phyloP scores from a whole-genome alignment of 768 basidiomycete genomes.

The Brasilioporus rufonigricans region DNA sequence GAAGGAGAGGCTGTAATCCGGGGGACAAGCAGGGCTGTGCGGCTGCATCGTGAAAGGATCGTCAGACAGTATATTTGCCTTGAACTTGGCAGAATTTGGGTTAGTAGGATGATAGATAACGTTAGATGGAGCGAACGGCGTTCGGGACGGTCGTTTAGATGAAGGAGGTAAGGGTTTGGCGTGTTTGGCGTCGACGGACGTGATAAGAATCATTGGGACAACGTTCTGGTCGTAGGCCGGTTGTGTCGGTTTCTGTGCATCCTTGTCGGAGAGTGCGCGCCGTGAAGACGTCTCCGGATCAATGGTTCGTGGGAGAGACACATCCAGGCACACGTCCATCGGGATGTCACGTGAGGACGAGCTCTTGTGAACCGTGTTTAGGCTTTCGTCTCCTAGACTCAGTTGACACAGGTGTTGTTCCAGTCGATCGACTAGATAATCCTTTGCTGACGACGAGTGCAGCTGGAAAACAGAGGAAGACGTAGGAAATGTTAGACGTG shows the following conservation, averaged over 20 bases:
- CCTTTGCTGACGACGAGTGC: constrained; percentile 16
- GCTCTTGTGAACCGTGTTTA: neutral
- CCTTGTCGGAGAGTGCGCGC: neutral
- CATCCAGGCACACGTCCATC: constrained; percentile 4
- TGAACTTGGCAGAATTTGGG: neutral
- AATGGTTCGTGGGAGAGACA: neutral
- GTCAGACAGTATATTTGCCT: neutral
- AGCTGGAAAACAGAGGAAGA: constrained; percentile 22
- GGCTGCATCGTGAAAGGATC: constrained; percentile 19
- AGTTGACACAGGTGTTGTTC: constrained; percentile 21
- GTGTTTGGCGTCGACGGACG: constrained; percentile 26
- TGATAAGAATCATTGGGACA: constrained; percentile 24
- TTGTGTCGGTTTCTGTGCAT: neutral
- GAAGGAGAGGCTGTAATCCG: constrained; percentile 6
- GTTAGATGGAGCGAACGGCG: constrained; percentile 15
- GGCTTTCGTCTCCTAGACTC: constrained; percentile 12
- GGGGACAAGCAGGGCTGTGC: neutral
- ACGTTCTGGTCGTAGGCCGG: neutral
- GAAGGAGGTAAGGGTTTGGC: constrained; percentile 21
- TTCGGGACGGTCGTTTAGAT: constrained; percentile 1
- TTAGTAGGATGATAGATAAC: constrained; percentile 8
- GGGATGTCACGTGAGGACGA: neutral
- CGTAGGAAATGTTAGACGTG: constrained; percentile 4
- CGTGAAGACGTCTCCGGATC: neutral
- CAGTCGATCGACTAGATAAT: constrained; percentile 21